phyloP scores from a whole-genome alignment of 805 yeast species.

The Hanseniaspora lachancei region DNA sequence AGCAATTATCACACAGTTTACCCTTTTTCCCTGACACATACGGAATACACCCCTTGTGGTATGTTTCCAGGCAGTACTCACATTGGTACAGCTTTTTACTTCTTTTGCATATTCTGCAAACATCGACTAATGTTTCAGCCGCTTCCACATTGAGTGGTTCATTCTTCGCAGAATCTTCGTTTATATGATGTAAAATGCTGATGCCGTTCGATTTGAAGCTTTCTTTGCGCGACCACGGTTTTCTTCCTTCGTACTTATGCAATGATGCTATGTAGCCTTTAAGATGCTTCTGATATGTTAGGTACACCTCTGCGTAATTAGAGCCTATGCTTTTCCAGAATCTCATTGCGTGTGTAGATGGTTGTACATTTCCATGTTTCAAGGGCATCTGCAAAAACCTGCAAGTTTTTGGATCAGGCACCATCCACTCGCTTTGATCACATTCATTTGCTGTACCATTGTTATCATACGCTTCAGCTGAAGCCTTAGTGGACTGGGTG shows the following conservation, averaged over 20 bases:
- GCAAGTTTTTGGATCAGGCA: constrained; percentile 4
- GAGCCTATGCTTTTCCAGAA: constrained; percentile 6
- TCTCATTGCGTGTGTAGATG: background rate
- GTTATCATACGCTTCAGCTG: background rate
- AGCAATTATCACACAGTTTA: constrained; percentile 76
- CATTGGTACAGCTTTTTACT: constrained; percentile 6
- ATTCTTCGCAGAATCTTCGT: background rate
- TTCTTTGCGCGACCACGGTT: background rate
- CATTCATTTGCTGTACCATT: background rate
- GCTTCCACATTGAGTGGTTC: background rate
- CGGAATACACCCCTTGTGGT: constrained; percentile 10
- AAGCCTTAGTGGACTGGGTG: background rate
- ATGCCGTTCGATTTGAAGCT: constrained; percentile 6
- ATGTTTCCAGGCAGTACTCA: constrained; percentile 3
- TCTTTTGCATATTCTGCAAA: background rate
- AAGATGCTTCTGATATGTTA: background rate
- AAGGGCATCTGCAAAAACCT: constrained; percentile 3
- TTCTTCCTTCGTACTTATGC: constrained; percentile 3
- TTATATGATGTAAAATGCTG: constrained; percentile 3
- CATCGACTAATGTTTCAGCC: background rate
- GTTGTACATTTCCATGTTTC: background rate
- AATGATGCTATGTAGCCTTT: background rate
- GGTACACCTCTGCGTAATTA: background rate
- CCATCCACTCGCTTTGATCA: background rate
- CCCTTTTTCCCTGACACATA: constrained; percentile 18